phyloP scores from a whole-genome alignment of 2,329 filamentous ascomycete genomes.

The Penicillium expansum region DNA sequence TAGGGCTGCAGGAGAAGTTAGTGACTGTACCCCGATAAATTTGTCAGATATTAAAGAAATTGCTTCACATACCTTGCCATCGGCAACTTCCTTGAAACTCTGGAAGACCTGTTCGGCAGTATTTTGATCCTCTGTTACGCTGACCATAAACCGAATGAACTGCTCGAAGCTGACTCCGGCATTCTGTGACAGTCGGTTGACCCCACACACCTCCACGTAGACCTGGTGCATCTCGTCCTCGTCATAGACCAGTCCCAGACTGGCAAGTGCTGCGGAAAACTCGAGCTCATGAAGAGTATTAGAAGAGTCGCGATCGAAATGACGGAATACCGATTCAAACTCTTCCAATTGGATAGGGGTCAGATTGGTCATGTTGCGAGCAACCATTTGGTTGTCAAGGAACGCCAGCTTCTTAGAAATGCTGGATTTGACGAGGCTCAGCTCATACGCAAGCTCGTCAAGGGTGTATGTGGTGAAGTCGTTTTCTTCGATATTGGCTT shows the following conservation, averaged over 20 bases:
- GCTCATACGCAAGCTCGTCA: constrained; percentile 91
- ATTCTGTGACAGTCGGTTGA: constrained; percentile 55
- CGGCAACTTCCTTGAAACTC: constrained; percentile 93
- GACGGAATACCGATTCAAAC: constrained; percentile 96
- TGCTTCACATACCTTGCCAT: constrained; percentile 68
- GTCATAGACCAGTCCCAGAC: constrained; percentile 89
- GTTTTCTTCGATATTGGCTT: constrained; percentile 98
- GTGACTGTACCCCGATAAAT: not conserved
- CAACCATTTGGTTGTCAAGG: constrained; percentile 97
- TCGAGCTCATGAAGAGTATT: constrained; percentile 91
- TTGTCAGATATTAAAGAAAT: not conserved
- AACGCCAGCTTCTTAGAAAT: constrained; percentile 96
- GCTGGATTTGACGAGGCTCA: constrained; percentile 83
- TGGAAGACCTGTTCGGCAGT: constrained; percentile 98
- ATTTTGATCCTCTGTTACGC: constrained; percentile 98
- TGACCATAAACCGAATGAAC: constrained; percentile 99
- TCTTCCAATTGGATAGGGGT: constrained; percentile 98
- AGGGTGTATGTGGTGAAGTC: constrained; percentile 99
- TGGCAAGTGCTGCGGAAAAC: constrained; percentile 93
- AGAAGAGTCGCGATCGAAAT: constrained; percentile 90
- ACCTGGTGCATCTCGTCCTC: constrained; percentile 98
- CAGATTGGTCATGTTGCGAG: constrained; percentile 96
- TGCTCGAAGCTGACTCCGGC: constrained; percentile 89
- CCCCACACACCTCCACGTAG: constrained; percentile 78
- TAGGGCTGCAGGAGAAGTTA: constrained; percentile 61